Evolutionary conservation across 345 rosid species (phyloP), one percentile per base, ranked within the genome.

Genomic region (Citrus glauca): DNA sequence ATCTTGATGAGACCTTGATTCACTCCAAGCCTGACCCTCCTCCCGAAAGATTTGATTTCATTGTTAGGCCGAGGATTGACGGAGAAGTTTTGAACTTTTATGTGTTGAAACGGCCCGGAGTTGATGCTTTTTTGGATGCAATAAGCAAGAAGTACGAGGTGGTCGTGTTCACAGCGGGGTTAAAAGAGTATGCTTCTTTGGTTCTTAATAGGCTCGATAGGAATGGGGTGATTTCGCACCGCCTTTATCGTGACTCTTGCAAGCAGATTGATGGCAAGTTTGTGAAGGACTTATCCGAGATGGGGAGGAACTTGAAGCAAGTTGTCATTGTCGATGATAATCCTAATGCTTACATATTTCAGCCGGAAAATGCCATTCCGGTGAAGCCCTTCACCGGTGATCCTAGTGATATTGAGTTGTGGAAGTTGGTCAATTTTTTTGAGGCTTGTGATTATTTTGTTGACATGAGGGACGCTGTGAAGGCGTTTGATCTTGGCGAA

Each of bases 101-200:
- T 70, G 99, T 93, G 65, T 79, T 86, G 77, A 95, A 95, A 85
- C 89, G 99, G 48, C 99, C 99, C 5, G 98, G 98, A 22, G 91
- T 95, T 0, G 96, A 93, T 64, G 84, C 74, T 0, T 93, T 93
- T 76, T 77, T 93, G 86, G 85, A 86, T 72, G 79, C 80, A 56
- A 75, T 93, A 40, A 85, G 87, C 45, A 82, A 85, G 28, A 87
- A 85, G n/a, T 90, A 80, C 62, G 97, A 92, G 67, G 77, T 93
- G 79, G 99, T 91, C 68, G 89, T 93, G 50, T 93, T 95, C 89
- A 93, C 99, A 16, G 98, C 99, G n/a, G 99, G 97, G 7, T 66
- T 93, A 7, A 84, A 76, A 76, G 94, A 88, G 68, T 95, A 95
- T 76, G 99, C 98, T 3, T 87, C 98, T 0, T 70, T 88, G 22